phyloP scores from a whole-genome alignment of 257 asterid genomes.

The Jasminum sambac region DNA sequence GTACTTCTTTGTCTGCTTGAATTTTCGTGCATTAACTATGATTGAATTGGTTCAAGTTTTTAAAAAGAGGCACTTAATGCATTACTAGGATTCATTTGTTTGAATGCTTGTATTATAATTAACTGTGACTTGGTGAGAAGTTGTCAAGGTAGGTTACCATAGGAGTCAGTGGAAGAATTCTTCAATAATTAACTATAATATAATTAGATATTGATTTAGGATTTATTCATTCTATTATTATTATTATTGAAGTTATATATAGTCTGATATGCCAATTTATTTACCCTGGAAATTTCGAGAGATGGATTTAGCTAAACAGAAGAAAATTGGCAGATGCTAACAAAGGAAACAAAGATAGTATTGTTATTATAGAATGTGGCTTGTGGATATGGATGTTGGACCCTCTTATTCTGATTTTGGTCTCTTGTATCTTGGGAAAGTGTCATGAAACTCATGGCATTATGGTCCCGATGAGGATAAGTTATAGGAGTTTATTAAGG shows the following conservation, averaged over 20 bases:
- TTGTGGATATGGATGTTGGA: not conserved
- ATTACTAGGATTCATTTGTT: conserved; percentile 16
- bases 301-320: conserved; percentile 8
- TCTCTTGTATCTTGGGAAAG: not conserved
- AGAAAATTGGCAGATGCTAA: conserved; percentile 5
- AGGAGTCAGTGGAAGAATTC: conserved; percentile 14
- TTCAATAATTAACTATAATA: conserved; percentile 5
- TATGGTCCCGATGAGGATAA: conserved; percentile 16
- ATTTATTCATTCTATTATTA: not conserved
- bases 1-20: conserved; percentile 23
- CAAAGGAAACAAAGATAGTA: conserved; percentile 6
- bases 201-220: not conserved
- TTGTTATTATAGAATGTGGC: conserved; percentile 3
- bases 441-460: not conserved
- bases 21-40: conserved; percentile 14
- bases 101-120: conserved; percentile 5
- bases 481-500: not conserved
- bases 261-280: conserved; percentile 10
- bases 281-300: conserved; percentile 14
- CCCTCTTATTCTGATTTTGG: conserved; percentile 11
- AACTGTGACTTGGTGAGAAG: not conserved
- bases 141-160: conserved; percentile 3
- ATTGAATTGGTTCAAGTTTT: not conserved
- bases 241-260: not conserved
- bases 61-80: conserved; percentile 12